These are phyloP conservation scores for Hymenoscyphus albidus DNA, from an alignment of 2,329 filamentous ascomycete genomes.

Conservation along the genomic window DNA sequence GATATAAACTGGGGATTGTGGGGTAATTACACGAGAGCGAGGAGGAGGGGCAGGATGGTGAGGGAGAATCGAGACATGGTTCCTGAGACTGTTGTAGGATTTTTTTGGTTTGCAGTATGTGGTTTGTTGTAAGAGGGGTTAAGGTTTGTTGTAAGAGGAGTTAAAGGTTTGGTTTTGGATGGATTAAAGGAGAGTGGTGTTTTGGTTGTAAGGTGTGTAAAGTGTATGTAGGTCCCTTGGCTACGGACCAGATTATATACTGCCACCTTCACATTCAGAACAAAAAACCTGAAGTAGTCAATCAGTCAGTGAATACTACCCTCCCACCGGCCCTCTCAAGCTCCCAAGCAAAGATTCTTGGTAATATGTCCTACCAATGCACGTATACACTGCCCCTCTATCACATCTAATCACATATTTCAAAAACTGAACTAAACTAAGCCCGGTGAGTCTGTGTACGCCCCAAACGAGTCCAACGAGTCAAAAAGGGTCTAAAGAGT, in stretches of 20 bases:
- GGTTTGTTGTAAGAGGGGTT: too few species aligned
- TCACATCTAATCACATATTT: constrained; percentile 3
- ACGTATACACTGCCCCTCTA: background rate
- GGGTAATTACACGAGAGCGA: background rate
- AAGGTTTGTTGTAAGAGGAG: too few species aligned
- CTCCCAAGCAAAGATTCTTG: background rate
- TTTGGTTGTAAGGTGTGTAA: too few species aligned
- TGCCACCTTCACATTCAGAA: too few species aligned
- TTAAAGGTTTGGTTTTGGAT: too few species aligned
- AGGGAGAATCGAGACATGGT: background rate
- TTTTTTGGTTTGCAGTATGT: too few species aligned
- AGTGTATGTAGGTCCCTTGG: too few species aligned
- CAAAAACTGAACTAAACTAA: background rate
- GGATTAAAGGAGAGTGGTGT: too few species aligned
- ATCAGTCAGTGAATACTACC: background rate
- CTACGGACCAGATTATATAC: too few species aligned
- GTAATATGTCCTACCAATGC: background rate
- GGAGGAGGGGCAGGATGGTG: background rate
- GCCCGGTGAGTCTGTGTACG: background rate
- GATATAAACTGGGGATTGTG: background rate
- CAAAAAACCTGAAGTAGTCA: too few species aligned
- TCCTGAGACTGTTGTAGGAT: background rate
- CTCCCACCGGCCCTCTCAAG: background rate
- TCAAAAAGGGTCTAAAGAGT: too few species aligned
- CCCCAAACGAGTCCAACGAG: background rate